Conservation (phyloP, 805 yeast genomes). For the Lipomyces mesembrius region DNA sequence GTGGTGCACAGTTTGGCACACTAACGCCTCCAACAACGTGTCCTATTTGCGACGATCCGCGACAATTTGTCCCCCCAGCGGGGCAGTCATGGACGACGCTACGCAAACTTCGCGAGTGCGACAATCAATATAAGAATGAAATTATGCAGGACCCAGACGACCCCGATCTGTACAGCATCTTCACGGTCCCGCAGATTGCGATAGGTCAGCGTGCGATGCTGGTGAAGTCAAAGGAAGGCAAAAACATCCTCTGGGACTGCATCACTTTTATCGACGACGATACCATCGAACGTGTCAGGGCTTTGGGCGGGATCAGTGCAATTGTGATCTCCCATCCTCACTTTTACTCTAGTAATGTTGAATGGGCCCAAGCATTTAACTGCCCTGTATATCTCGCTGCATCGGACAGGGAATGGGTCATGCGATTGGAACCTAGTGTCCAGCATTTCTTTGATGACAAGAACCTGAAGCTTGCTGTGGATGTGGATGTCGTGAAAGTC, state of each 20-base stretch:
- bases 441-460: slow-evolving; percentile 21
- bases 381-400: slow-evolving; percentile 32
- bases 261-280: slow-evolving; percentile 30
- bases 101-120: slow-evolving; percentile 16
- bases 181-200: slow-evolving; percentile 35
- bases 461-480: slow-evolving; percentile 3
- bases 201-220: slow-evolving; percentile 38
- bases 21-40: slow-evolving; percentile 18
- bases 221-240: slow-evolving; percentile 30
- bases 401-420: slow-evolving; percentile 29
- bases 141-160: slow-evolving; percentile 21
- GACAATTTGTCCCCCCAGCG: slow-evolving; percentile 32
- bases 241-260: slow-evolving; percentile 38
- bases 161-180: slow-evolving; percentile 26
- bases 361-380: slow-evolving; percentile 37
- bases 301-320: slow-evolving; percentile 31
- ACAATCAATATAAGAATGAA: slow-evolving; percentile 18
- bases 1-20: slow-evolving; percentile 29
- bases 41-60: slow-evolving; percentile 36
- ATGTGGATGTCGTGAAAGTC: slow-evolving; percentile 16
- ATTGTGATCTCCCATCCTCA: slow-evolving; percentile 39
- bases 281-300: slow-evolving; percentile 22
- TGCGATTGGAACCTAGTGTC: slow-evolving; percentile 16
- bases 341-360: slow-evolving; percentile 34
- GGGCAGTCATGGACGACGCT: slow-evolving; percentile 35